phyloP scores from a whole-genome alignment of 1,284 basidiomycete species.

The Inonotus hispidus region DNA sequence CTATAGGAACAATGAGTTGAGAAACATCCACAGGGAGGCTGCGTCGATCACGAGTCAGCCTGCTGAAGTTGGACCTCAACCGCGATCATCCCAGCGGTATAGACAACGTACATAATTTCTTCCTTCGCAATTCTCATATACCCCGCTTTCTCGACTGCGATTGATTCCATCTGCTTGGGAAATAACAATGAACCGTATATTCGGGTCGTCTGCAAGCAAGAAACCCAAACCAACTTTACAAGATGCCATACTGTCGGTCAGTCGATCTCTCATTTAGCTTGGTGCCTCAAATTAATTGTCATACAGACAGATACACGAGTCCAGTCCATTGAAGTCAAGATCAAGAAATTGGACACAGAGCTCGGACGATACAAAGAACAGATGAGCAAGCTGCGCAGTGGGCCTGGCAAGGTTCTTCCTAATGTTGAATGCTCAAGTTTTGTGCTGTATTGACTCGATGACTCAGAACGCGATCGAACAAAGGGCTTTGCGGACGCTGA shows the following conservation, averaged over 20 bases:
- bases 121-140: no score
- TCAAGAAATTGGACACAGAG: conserved; percentile 95
- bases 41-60: not conserved
- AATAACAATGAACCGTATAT: conserved; percentile 70
- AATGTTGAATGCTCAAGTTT: not conserved
- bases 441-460: not conserved
- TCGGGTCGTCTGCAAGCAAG: conserved; percentile 69
- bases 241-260: conserved; percentile 86
- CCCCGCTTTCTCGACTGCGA: not conserved
- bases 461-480: conserved; percentile 85
- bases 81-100: conserved; percentile 1
- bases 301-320: conserved; percentile 83
- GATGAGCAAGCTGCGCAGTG: conserved; percentile 90
- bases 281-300: not conserved
- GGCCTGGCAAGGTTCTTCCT: conserved; percentile 86
- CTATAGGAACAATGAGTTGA: not conserved
- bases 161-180: not conserved
- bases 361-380: conserved; percentile 92
- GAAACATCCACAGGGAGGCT: not conserved
- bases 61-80: not conserved
- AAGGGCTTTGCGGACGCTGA: conserved; percentile 89
- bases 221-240: conserved; percentile 87
- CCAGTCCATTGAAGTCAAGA: conserved; percentile 92
- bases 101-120: no score
- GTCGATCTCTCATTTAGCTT: conserved; percentile 26